Evolutionary conservation across 2,329 filamentous ascomycete species (phyloP).

Genomic region (Gnomoniopsis sp.): DNA sequence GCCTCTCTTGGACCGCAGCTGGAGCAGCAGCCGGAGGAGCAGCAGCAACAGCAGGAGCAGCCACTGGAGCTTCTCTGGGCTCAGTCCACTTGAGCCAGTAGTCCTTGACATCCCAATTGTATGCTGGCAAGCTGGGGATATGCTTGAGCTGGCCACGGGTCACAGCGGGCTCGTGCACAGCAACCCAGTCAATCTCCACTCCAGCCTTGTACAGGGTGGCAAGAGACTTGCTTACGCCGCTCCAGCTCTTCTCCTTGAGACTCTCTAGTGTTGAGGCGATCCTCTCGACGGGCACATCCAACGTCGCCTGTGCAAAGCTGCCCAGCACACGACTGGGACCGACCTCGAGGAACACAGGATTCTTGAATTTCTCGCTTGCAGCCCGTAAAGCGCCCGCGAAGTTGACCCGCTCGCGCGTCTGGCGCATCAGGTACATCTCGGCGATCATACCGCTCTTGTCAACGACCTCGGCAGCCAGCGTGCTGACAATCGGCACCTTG

Average conservation of each 20-base stretch:
- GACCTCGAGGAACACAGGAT: conserved; percentile 64
- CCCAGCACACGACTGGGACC: conserved; percentile 61
- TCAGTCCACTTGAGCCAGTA: conserved; percentile 16
- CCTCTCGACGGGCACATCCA: conserved; percentile 50
- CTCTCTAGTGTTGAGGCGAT: conserved; percentile 55
- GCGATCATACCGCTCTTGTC: conserved; percentile 53
- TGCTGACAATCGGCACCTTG: conserved; percentile 58
- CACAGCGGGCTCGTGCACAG: conserved; percentile 6
- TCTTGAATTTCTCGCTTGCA: conserved; percentile 49
- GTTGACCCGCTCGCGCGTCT: conserved; percentile 62
- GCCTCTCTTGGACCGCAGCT: not conserved
- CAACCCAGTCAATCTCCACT: conserved; percentile 12
- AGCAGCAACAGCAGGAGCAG: not conserved
- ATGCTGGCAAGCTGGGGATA: conserved; percentile 6
- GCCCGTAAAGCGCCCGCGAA: conserved; percentile 52
- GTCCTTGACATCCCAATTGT: conserved; percentile 15
- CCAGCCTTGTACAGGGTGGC: conserved; percentile 10
- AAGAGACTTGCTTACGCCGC: conserved; percentile 7
- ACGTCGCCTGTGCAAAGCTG: conserved; percentile 53
- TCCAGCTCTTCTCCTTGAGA: conserved; percentile 38
- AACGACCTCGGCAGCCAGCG: conserved; percentile 57
- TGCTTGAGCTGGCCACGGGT: conserved; percentile 6
- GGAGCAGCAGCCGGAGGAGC: not conserved
- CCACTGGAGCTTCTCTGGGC: conserved; percentile 2
- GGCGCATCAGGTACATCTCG: conserved; percentile 53